Percentiles rank a stretch among this genome's conserved stretches.
Conservation (phyloP, 2,329 filamentous ascomycete genomes). For the Colletotrichum orchidophilum region DNA sequence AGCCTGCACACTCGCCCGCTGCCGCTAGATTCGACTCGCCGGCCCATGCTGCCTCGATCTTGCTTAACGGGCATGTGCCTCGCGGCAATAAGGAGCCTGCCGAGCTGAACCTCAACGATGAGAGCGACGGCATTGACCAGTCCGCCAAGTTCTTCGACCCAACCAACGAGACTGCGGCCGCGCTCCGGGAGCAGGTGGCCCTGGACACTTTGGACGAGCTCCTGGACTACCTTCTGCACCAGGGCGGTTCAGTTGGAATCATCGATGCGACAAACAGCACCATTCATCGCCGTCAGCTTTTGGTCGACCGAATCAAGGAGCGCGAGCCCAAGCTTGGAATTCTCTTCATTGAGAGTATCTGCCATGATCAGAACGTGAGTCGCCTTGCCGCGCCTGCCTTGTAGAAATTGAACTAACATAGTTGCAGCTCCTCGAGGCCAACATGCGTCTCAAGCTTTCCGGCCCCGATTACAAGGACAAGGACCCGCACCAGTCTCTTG, state of each 20-base stretch:
- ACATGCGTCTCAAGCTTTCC: slow-evolving; percentile 96
- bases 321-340: slow-evolving; percentile 90
- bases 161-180: slow-evolving; percentile 81
- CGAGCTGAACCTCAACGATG: slow-evolving; percentile 46
- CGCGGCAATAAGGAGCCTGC: slow-evolving; percentile 49
- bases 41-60: slow-evolving; percentile 64
- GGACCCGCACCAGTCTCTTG: slow-evolving; percentile 84
- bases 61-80: slow-evolving; percentile 63
- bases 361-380: slow-evolving; percentile 76
- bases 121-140: slow-evolving; percentile 76
- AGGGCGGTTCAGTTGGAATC: slow-evolving; percentile 90
- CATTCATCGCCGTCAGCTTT: slow-evolving; percentile 80
- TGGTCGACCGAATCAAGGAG: slow-evolving; percentile 84
- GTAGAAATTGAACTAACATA: slow-evolving; percentile 19
- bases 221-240: slow-evolving; percentile 84
- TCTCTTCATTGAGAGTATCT: slow-evolving; percentile 94
- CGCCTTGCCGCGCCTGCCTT: not conserved
- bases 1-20: slow-evolving; percentile 47
- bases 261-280: slow-evolving; percentile 98
- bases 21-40: slow-evolving; percentile 51
- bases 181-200: slow-evolving; percentile 89
- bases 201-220: slow-evolving; percentile 93
- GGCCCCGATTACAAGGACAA: slow-evolving; percentile 96
- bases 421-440: slow-evolving; percentile 81
- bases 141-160: slow-evolving; percentile 95